Conservation (phyloP, 768 basidiomycete genomes). For the Rhodotorula babjevae region DNA sequence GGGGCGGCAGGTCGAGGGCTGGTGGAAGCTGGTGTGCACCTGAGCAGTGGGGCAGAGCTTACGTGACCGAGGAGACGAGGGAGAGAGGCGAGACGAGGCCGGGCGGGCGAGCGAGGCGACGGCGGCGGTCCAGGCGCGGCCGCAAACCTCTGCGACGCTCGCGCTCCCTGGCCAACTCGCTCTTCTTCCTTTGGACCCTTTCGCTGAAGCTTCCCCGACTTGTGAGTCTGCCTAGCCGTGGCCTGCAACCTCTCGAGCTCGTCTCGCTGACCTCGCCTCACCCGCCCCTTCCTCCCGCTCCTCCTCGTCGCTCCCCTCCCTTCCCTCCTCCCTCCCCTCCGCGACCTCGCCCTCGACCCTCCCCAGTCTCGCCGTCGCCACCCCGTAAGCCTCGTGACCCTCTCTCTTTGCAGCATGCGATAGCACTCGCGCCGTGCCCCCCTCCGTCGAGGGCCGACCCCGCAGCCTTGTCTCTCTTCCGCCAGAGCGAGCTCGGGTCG, state of each 20-base stretch:
- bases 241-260: no score
- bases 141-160: no score
- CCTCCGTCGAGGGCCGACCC: background rate
- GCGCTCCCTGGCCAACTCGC: no score
- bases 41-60: no score
- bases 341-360: background rate
- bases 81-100: no score
- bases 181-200: background rate
- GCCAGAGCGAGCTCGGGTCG: slow-evolving; percentile 6
- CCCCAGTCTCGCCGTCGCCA: background rate
- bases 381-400: no score
- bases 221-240: no score
- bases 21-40: no score
- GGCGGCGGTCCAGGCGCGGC: no score
- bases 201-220: background rate
- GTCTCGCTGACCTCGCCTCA: background rate
- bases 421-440: background rate
- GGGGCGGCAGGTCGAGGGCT: no score
- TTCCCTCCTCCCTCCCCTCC: background rate
- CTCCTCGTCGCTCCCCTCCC: background rate
- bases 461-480: background rate
- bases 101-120: no score
- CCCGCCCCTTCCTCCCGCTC: background rate
- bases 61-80: no score
- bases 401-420: background rate